Evolutionary conservation across 1,284 basidiomycete species (phyloP).

Genomic region (Apiotrichum siamense): DNA sequence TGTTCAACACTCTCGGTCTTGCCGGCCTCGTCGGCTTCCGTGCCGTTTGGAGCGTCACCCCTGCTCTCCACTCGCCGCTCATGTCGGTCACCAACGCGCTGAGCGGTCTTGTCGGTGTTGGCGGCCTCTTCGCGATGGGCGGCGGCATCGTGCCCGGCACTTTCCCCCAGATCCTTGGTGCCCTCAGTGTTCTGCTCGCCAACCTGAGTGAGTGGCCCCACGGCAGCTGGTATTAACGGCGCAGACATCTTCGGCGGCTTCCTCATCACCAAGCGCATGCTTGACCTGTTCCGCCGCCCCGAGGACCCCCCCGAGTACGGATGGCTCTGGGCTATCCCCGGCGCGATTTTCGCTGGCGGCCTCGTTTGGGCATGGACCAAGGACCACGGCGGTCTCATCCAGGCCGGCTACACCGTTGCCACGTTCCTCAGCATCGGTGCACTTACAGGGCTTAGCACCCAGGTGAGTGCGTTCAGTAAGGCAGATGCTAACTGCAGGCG

Average conservation of each 20-base stretch:
- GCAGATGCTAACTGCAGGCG: conserved; percentile 49
- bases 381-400: conserved; percentile 74
- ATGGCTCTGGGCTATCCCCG: conserved; percentile 71
- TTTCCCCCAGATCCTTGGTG: conserved; percentile 67
- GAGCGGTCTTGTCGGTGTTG: conserved; percentile 67
- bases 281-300: conserved; percentile 80
- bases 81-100: conserved; percentile 46
- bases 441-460: conserved; percentile 29
- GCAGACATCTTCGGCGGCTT: conserved; percentile 73
- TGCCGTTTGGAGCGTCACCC: conserved; percentile 78
- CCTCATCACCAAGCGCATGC: conserved; percentile 75
- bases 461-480: conserved; percentile 14
- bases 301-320: conserved; percentile 78
- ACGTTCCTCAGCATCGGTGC: conserved; percentile 73
- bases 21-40: conserved; percentile 70
- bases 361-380: conserved; percentile 71
- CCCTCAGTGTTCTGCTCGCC: conserved; percentile 70
- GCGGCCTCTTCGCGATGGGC: conserved; percentile 80
- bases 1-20: conserved; percentile 71
- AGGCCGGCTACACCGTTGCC: conserved; percentile 74
- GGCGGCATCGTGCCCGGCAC: conserved; percentile 75
- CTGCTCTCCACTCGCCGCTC: conserved; percentile 62
- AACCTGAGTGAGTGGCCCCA: conserved; percentile 53
- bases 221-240: not conserved
- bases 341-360: conserved; percentile 68